Evolutionary conservation across 441 rosid genomes (phyloP), one percentile per base, ranked within the genome.

Genomic region (Pelargonium australe): DNA sequence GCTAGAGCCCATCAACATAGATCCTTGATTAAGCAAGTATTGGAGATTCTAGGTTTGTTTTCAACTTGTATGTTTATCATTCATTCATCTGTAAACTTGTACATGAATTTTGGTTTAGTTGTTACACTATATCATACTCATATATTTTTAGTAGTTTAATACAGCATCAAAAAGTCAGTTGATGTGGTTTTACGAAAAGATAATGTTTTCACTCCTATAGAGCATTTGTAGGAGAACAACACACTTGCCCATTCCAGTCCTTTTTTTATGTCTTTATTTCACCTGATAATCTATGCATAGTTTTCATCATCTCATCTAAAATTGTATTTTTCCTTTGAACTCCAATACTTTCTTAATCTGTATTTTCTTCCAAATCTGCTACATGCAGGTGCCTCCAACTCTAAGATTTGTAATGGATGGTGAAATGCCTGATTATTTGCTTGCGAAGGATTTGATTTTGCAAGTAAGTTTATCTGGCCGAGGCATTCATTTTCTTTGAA

Each of bases 321-420:
- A 12, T 47, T 10, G n/a, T 47, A 10, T 47, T 47, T 11, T 2
- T 47, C 12, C 13, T 2, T 47, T 9, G 12, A 11, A 13, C 53
- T 47, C 53, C 55, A 47, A 3, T 47, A 11, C 55, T 47, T 2
- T n/a, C 13, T 47, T 47, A 47, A 47, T 16, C 16, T 47, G 3
- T n/a, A 47, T 47, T 47, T 47, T 47, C 55, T 47, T 47, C 4
- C 13, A 47, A 61, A 28, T 65, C 69, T 37, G 5, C 75, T 68
- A 65, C 25, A 68, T 72, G 68, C 84, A 95, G 97, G 97, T 95
- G 67, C 99, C 97, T 58, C 96, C 87, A 34, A 95, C 99, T 67
- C 67, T 95, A 78, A 91, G 96, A 80, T 91, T 95, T 85, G 86
- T 91, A 41, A 68, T 95, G 92, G 99, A 95, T 79, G 99, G 97